phyloP scores from a whole-genome alignment of 164 flowering plant genomes.

The Echeveria elegans region DNA sequence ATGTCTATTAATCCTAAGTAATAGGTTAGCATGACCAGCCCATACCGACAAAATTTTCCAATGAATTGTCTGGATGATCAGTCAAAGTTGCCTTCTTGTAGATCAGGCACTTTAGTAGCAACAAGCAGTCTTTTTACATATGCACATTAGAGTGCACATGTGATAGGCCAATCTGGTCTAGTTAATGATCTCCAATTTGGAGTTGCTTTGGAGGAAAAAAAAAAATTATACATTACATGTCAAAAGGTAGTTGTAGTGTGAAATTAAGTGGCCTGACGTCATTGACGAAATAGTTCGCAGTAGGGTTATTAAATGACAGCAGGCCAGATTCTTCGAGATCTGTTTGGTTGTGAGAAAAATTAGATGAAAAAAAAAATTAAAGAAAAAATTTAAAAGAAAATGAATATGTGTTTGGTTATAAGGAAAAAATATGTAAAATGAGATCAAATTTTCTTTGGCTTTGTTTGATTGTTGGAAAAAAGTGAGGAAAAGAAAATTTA shows the following conservation, averaged over 20 bases:
- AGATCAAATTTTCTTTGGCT: no score
- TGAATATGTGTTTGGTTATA: no score
- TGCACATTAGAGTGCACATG: neutral
- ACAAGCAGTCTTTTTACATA: neutral
- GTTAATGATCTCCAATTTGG: neutral
- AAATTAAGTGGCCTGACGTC: constrained; percentile 5
- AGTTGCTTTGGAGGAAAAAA: neutral
- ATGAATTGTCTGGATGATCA: neutral
- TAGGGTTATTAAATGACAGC: neutral
- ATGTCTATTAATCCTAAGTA: neutral
- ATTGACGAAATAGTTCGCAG: constrained; percentile 7
- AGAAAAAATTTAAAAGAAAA: no score
- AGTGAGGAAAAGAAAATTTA: no score
- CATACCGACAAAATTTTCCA: neutral
- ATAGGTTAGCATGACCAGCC: neutral
- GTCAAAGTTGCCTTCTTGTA: neutral
- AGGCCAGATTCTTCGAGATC: neutral
- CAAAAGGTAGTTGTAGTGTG: neutral
- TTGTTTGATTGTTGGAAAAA: no score
- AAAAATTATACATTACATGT: constrained; percentile 4
- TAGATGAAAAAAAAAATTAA: no score
- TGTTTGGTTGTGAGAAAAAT: no score
- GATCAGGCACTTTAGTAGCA: neutral
- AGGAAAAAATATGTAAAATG: no score
- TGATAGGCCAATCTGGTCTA: neutral